These are phyloP conservation scores for Dictyostelium firmibasis DNA, from an alignment of 78 protist genomes.

Conservation along the genomic window DNA sequence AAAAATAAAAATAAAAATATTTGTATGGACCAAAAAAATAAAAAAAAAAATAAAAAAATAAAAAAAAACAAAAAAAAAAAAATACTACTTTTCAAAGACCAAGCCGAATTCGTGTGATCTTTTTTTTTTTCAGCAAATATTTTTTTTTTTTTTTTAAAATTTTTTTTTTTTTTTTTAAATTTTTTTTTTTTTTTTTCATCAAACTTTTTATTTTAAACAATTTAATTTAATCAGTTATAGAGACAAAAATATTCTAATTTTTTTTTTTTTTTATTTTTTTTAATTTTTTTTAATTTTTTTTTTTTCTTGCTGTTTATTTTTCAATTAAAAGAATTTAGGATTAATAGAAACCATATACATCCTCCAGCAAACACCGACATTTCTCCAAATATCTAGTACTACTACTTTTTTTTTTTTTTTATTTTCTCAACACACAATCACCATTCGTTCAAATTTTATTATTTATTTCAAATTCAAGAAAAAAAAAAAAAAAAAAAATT, in stretches of 20 bases:
- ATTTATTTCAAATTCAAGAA: too few relatives aligned
- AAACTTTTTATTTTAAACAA: not conserved
- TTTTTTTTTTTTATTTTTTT: too few relatives aligned
- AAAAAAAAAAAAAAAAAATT: too few relatives aligned
- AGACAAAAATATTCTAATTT: not conserved
- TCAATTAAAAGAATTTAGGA: not conserved
- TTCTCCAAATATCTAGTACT: not conserved
- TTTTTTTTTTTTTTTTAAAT: too few relatives aligned
- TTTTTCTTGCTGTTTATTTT: not conserved
- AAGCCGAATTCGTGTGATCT: not conserved
- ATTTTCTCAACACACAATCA: not conserved
- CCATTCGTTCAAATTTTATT: not conserved
- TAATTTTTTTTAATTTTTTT: too few relatives aligned
- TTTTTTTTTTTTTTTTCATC: not conserved
- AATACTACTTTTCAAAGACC: too few relatives aligned
- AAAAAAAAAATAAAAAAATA: too few relatives aligned
- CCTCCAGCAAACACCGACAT: not conserved
- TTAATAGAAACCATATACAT: not conserved
- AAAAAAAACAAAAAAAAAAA: too few relatives aligned
- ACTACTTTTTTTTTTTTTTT: too few relatives aligned
- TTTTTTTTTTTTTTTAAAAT: too few relatives aligned
- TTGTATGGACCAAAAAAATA: too few relatives aligned
- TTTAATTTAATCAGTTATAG: not conserved
- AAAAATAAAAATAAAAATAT: too few relatives aligned
- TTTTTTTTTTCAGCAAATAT: not conserved